phyloP scores from a whole-genome alignment of 805 yeast genomes.

The Saturnispora kantuleensis region DNA sequence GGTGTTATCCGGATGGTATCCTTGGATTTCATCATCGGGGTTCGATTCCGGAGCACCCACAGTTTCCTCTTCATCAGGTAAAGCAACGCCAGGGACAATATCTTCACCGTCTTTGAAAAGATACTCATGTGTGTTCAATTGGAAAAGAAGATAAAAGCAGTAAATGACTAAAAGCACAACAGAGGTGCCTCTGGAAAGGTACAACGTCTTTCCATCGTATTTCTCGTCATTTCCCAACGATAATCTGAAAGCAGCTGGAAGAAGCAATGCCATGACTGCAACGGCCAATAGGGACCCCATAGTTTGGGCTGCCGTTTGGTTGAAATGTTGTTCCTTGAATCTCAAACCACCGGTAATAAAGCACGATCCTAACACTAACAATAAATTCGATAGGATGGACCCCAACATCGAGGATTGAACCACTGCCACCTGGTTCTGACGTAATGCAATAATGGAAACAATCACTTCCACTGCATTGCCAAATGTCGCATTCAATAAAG shows the following conservation, averaged over 20 bases:
- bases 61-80: conserved; percentile 7
- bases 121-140: conserved; percentile 73
- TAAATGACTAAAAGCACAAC: conserved; percentile 70
- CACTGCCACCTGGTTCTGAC: conserved; percentile 78
- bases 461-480: conserved; percentile 97
- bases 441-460: conserved; percentile 83
- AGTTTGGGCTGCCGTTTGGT: conserved; percentile 96
- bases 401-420: conserved; percentile 98
- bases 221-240: conserved; percentile 40
- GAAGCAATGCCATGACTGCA: conserved; percentile 76
- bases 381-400: conserved; percentile 76
- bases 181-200: conserved; percentile 79
- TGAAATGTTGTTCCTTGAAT: conserved; percentile 77
- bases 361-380: conserved; percentile 91
- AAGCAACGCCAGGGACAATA: conserved; percentile 20
- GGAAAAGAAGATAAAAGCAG: conserved; percentile 73
- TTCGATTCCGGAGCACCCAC: conserved; percentile 20
- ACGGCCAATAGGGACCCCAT: conserved; percentile 92
- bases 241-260: conserved; percentile 95
- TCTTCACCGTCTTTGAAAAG: conserved; percentile 47
- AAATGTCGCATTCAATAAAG: conserved; percentile 89
- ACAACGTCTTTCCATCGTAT: conserved; percentile 39
- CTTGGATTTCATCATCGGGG: conserved; percentile 5
- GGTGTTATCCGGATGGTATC: neutral
- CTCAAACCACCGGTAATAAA: conserved; percentile 88